Conservation (phyloP, 2,329 filamentous ascomycete genomes). For the Ophiostoma triangulosporum region DNA sequence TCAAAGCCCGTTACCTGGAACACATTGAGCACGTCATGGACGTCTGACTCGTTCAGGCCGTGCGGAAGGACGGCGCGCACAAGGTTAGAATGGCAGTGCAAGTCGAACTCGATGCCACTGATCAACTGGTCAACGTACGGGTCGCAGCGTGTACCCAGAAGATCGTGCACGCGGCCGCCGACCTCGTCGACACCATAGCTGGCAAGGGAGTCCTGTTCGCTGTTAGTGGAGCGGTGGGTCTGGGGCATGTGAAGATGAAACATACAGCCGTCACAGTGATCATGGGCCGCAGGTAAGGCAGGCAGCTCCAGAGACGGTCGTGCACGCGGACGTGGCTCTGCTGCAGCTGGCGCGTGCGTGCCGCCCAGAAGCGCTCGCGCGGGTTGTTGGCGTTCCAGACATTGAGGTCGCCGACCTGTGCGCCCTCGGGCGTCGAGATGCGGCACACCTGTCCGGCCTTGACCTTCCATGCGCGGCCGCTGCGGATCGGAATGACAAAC, state of each 20-base stretch:
- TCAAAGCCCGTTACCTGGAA: slow-evolving; percentile 77
- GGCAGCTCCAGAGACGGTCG: slow-evolving; percentile 63
- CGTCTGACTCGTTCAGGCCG: slow-evolving; percentile 57
- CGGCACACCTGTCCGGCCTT: slow-evolving; percentile 54
- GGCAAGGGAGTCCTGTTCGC: neutral
- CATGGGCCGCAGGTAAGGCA: slow-evolving; percentile 65
- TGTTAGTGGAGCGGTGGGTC: too few species aligned
- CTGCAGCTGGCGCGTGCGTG: slow-evolving; percentile 65
- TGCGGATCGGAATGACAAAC: slow-evolving; percentile 58
- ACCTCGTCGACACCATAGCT: slow-evolving; percentile 32
- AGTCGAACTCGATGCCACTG: slow-evolving; percentile 58
- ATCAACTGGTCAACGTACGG: slow-evolving; percentile 71
- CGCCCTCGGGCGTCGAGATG: slow-evolving; percentile 61
- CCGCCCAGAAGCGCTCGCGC: slow-evolving; percentile 71
- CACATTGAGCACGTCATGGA: slow-evolving; percentile 76
- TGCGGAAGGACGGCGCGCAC: slow-evolving; percentile 56
- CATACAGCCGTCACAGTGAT: slow-evolving; percentile 31
- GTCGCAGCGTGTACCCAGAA: slow-evolving; percentile 72
- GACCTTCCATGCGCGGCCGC: slow-evolving; percentile 59
- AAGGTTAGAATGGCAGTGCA: slow-evolving; percentile 74
- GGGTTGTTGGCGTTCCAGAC: slow-evolving; percentile 68
- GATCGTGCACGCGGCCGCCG: slow-evolving; percentile 59
- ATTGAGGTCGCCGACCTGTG: slow-evolving; percentile 76
- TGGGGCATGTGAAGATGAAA: neutral
- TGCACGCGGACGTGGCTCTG: slow-evolving; percentile 57